Evolutionary conservation across 352 stramenopile genomes (phyloP), one percentile per base, ranked within the genome.

Genomic region (Globisporangium takayamanum): DNA sequence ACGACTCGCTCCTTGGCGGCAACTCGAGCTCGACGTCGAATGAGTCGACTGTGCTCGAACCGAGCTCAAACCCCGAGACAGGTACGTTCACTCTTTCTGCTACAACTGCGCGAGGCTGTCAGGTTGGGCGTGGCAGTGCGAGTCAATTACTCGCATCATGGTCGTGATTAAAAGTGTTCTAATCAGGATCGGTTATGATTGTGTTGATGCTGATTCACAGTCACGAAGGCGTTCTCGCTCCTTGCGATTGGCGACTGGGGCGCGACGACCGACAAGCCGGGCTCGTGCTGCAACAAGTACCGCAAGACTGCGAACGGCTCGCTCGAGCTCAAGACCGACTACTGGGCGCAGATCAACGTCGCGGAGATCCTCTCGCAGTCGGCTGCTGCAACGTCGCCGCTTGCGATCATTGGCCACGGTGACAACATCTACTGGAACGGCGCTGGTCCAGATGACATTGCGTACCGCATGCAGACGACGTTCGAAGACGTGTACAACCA

Each of bases 401-500:
- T 69, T 33, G 70, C 74, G 16, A 79, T 94, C 56, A 89, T 94
- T 41, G 78, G 81, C 14, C 84, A 94, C 64, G 84, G 82, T 39
- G 85, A 94, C 70, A 94, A 94, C 72, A 82, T 93, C 39, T 94
- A 94, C 81, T 94, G 83, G 83, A 92, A 93, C 68, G 85, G 85
- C 22, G 83, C 80, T 3, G 85, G 83, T 25, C 74, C 76, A 3
- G 74, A 84, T 10, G 84, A 95, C 48, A 89, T 89, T 48, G 72
- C 60, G 39, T 90, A 88, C 64, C 84, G 83, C 53, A 94, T 95
- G 84, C 77, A 91, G 51, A 74, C 73, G 52, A 94, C 84, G 20
- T 95, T 94, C 52, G 86, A 95, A 45, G 73, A 74, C n/a, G 82
- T 92, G 63, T 95, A 95, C 68, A 80, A 88, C 70, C 81, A 93